A percentile compares a stretch with the other conserved stretches of the same genome.
Conservation (phyloP, 805 yeast species). For the Barnettozyma sucrosica region DNA sequence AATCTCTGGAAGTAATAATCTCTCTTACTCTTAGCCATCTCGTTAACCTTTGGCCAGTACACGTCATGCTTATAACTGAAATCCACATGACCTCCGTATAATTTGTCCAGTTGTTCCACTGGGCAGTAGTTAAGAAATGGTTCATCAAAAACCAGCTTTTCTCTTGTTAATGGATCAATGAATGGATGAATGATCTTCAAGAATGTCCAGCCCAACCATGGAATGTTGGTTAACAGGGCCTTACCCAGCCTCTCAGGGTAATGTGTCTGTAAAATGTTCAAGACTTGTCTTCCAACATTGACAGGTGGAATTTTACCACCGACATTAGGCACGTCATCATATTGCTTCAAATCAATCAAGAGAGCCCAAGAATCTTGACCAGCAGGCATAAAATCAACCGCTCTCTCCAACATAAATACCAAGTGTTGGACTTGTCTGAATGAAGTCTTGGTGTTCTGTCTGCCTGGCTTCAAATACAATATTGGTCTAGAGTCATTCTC, state of each 20-base stretch:
- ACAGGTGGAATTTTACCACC: conserved; percentile 81
- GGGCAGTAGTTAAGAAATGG: conserved; percentile 85
- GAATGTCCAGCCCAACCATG: conserved; percentile 91
- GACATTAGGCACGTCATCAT: conserved; percentile 43
- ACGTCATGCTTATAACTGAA: conserved; percentile 75
- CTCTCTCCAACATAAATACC: conserved; percentile 88
- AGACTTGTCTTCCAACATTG: conserved; percentile 82
- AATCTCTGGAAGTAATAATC: conserved; percentile 63
- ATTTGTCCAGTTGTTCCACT: conserved; percentile 68
- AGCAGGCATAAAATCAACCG: conserved; percentile 89
- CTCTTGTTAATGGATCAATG: conserved; percentile 92
- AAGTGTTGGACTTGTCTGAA: conserved; percentile 93
- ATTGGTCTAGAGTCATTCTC: conserved; percentile 92
- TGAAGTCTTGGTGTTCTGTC: conserved; percentile 90
- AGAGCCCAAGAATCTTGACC: conserved; percentile 94
- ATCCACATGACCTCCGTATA: conserved; percentile 80
- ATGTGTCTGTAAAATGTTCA: conserved; percentile 91
- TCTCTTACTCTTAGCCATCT: conserved; percentile 55
- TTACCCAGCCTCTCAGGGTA: conserved; percentile 96
- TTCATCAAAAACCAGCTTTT: conserved; percentile 86
- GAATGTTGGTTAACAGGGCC: conserved; percentile 87
- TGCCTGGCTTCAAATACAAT: conserved; percentile 84
- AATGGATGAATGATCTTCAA: conserved; percentile 89
- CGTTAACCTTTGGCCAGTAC: conserved; percentile 71
- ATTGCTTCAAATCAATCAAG: conserved; percentile 85